phyloP scores from a whole-genome alignment of 2,329 filamentous ascomycete genomes.

The Mariannaea sp. region DNA sequence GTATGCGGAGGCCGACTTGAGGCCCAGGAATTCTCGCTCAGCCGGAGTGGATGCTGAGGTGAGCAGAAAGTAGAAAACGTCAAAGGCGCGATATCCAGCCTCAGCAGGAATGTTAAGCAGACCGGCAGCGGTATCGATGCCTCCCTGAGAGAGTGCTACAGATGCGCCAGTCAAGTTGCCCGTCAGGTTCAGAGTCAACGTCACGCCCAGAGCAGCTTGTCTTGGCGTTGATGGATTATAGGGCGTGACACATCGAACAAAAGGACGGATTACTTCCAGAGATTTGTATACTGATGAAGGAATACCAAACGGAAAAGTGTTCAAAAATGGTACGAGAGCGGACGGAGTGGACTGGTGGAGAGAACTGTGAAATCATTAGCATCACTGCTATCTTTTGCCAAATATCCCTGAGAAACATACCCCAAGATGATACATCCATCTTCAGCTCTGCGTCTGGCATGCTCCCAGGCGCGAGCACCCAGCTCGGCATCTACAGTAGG shows the following conservation, averaged over 20 bases:
- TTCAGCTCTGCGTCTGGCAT: conserved; percentile 90
- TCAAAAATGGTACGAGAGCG: conserved; percentile 78
- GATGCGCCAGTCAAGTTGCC: conserved; percentile 78
- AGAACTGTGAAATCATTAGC: conserved; percentile 66
- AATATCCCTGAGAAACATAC: conserved; percentile 58
- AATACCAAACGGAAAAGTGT: conserved; percentile 77
- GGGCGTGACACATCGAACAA: conserved; percentile 85
- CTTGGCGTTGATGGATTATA: conserved; percentile 84
- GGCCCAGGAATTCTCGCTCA: conserved; percentile 84
- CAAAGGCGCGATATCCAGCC: conserved; percentile 86
- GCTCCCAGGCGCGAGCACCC: conserved; percentile 88
- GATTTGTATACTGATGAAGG: conserved; percentile 78
- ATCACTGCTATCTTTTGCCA: neutral
- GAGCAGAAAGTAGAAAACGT: conserved; percentile 96
- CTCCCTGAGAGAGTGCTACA: conserved; percentile 81
- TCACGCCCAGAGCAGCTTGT: conserved; percentile 79
- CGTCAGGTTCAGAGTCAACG: conserved; percentile 78
- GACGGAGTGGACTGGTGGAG: conserved; percentile 89
- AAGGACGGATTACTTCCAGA: conserved; percentile 81
- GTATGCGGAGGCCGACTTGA: conserved; percentile 79
- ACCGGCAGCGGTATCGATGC: conserved; percentile 82
- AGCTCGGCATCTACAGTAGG: conserved; percentile 79
- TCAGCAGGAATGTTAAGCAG: conserved; percentile 80
- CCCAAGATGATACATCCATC: conserved; percentile 91
- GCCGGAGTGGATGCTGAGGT: conserved; percentile 88